These are phyloP conservation scores for Colletotrichum gloeosporioides DNA, from an alignment of 2,329 filamentous ascomycete species.

Conservation along the genomic window DNA sequence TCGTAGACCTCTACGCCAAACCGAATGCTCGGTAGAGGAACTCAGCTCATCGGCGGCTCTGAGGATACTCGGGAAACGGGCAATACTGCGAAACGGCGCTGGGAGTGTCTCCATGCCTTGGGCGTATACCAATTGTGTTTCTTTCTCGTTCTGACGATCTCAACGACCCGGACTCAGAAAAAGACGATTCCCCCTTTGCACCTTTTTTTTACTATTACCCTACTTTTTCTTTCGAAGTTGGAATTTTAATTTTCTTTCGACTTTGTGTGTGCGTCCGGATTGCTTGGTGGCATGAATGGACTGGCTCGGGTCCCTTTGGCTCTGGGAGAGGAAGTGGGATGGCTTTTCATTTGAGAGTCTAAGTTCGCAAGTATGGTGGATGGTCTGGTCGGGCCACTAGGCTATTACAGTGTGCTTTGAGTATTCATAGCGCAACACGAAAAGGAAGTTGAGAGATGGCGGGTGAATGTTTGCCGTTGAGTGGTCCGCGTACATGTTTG, in stretches of 20 bases:
- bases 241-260: slow-evolving; percentile 1
- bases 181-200: slow-evolving; percentile 22
- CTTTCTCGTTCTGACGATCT: slow-evolving; percentile 19
- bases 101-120: slow-evolving; percentile 23
- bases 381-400: not conserved
- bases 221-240: slow-evolving; percentile 15
- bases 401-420: slow-evolving; percentile 9
- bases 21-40: slow-evolving; percentile 40
- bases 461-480: slow-evolving; percentile 6
- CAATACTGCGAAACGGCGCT: slow-evolving; percentile 21
- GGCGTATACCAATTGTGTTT: slow-evolving; percentile 25
- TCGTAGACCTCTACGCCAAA: slow-evolving; percentile 42
- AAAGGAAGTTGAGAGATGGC: slow-evolving; percentile 19
- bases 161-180: slow-evolving; percentile 21
- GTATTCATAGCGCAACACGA: slow-evolving; percentile 16
- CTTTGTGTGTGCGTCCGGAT: not conserved
- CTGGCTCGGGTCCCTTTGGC: not conserved
- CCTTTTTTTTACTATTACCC: slow-evolving; percentile 23
- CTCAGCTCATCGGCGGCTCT: slow-evolving; percentile 25
- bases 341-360: not conserved
- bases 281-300: not conserved
- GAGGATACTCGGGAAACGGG: slow-evolving; percentile 21
- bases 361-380: not conserved
- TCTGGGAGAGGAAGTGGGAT: not conserved
- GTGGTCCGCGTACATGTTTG: not conserved